Evolutionary conservation across 2,329 filamentous ascomycete species (phyloP).

Genomic region (Thielaviopsis ethacetica): DNA sequence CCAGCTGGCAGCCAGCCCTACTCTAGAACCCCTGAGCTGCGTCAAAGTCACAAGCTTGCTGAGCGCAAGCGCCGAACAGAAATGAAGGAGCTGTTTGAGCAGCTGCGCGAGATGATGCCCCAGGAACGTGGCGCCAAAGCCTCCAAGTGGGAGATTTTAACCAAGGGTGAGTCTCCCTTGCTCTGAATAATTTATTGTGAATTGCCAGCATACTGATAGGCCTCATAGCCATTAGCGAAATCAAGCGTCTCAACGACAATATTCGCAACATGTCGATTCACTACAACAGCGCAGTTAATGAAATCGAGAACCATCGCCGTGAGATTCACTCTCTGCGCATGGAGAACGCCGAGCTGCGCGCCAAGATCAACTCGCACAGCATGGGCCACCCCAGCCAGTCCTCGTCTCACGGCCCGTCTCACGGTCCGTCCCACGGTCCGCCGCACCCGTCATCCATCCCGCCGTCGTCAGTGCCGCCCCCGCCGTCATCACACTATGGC

Average conservation of each 20-base stretch:
- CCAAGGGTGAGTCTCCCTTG: conserved; percentile 46
- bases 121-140: conserved; percentile 71
- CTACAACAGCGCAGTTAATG: conserved; percentile 24
- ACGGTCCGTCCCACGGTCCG: conserved; percentile 14
- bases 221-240: conserved; percentile 41
- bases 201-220: conserved; percentile 3
- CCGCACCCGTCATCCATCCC: conserved; percentile 13
- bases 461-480: conserved; percentile 13
- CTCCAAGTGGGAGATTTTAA: conserved; percentile 79
- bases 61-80: conserved; percentile 71
- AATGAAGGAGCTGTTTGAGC: conserved; percentile 79
- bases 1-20: conserved; percentile 52
- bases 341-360: conserved; percentile 32
- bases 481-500: conserved; percentile 16
- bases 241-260: conserved; percentile 36
- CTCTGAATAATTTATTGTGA: neutral
- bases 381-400: neutral
- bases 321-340: conserved; percentile 31
- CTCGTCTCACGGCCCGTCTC: conserved; percentile 14
- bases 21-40: conserved; percentile 64
- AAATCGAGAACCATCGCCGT: conserved; percentile 32
- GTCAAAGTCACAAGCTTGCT: conserved; percentile 71
- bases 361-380: conserved; percentile 15
- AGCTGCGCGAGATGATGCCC: conserved; percentile 60
- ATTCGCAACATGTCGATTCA: conserved; percentile 31